These are phyloP conservation scores for Clarkia xantiana DNA, from an alignment of 345 rosid species.

Conservation along the genomic window DNA sequence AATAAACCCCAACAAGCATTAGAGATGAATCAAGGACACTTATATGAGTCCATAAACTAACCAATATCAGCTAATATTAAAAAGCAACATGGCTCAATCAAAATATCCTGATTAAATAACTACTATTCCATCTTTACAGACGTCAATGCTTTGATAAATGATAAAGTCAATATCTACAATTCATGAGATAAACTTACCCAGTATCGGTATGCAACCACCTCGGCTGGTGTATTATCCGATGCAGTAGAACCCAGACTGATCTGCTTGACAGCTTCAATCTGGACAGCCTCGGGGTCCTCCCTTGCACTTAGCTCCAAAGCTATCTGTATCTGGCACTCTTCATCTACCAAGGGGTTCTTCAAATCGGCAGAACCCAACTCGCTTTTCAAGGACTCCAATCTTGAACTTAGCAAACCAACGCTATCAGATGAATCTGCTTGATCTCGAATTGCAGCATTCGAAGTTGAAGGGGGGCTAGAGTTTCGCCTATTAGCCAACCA, in stretches of 20 bases:
- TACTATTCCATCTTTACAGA: no score
- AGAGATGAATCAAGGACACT: no score
- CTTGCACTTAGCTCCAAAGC: constrained; percentile 92
- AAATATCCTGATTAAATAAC: no score
- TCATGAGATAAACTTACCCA: constrained; percentile 52
- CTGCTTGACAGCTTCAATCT: constrained; percentile 95
- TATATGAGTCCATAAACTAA: no score
- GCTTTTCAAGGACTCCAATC: constrained; percentile 15
- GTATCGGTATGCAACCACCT: constrained; percentile 84
- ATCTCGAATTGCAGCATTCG: constrained; percentile 30
- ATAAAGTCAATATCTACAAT: no score
- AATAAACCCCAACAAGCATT: constrained; percentile 12
- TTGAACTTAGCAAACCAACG: constrained; percentile 8
- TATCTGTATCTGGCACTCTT: constrained; percentile 84
- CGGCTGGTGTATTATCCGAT: constrained; percentile 72
- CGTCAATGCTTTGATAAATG: no score
- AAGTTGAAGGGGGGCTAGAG: constrained; percentile 50
- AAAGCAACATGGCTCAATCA: no score
- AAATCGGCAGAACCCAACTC: constrained; percentile 42
- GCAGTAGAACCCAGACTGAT: constrained; percentile 72
- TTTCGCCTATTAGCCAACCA: constrained; percentile 55
- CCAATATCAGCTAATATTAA: no score
- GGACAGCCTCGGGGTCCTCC: constrained; percentile 99
- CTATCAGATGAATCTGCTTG: constrained; percentile 28
- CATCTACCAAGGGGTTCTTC: constrained; percentile 66